Conservation (phyloP, 176 grass and related monocot species). For the Carex kokanica region DNA sequence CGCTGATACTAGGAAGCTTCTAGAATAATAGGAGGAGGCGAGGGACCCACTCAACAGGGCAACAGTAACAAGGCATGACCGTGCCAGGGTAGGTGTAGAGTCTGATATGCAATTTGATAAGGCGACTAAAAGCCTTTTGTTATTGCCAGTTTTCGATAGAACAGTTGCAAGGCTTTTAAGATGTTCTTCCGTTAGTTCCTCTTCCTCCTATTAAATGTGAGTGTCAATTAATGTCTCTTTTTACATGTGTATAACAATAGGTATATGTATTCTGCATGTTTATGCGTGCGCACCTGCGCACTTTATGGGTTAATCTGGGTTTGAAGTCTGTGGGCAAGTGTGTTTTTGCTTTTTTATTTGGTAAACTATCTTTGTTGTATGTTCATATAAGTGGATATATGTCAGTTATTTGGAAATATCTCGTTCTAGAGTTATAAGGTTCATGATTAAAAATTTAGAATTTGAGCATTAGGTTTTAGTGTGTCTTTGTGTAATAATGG, state of each 20-base stretch:
- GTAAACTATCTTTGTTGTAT: not conserved
- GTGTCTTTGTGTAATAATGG: not conserved
- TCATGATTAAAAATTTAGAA: not conserved
- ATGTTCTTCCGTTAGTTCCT: slow-evolving; percentile 61
- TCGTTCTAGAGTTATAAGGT: not conserved
- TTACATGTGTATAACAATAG: not conserved
- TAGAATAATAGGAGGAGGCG: slow-evolving; percentile 40
- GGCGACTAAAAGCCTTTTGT: slow-evolving; percentile 51
- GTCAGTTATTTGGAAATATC: not conserved
- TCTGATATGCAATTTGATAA: slow-evolving; percentile 79
- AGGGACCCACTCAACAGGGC: slow-evolving; percentile 79
- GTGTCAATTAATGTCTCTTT: not conserved
- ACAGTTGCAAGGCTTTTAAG: slow-evolving; percentile 60
- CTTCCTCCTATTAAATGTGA: slow-evolving; percentile 64
- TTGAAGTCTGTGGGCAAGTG: not conserved
- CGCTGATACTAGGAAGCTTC: slow-evolving; percentile 53
- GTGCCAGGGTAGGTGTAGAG: slow-evolving; percentile 42
- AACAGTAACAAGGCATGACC: slow-evolving; percentile 69
- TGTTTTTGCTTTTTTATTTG: not conserved
- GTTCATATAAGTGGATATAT: not conserved
- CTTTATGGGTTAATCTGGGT: not conserved
- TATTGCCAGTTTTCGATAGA: slow-evolving; percentile 54
- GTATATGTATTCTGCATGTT: not conserved
- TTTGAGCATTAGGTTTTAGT: not conserved
- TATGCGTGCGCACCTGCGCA: not conserved